A percentile compares a stretch with the other conserved stretches of the same genome.
phyloP scores from a whole-genome alignment of 495 filamentous ascomycete species.

The Neurospora intermedia region DNA sequence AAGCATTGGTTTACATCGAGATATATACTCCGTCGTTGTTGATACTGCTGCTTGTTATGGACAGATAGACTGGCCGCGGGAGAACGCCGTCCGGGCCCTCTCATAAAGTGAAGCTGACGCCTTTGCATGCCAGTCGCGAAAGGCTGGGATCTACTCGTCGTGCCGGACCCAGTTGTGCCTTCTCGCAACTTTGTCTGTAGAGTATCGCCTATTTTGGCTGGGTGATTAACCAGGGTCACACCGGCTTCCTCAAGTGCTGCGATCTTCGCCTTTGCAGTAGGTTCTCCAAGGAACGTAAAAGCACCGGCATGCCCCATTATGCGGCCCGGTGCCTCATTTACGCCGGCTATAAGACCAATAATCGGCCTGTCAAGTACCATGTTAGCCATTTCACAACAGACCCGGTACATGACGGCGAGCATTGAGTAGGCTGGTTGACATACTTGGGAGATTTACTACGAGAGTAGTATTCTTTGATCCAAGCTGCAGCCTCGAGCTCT shows the following conservation, averaged over 20 bases:
- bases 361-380: slow-evolving; percentile 49
- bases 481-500: slow-evolving; percentile 73
- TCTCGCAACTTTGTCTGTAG: slow-evolving; percentile 43
- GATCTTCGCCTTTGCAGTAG: slow-evolving; percentile 54
- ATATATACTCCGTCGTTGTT: slow-evolving; percentile 47
- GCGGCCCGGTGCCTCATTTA: slow-evolving; percentile 52
- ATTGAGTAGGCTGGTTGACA: slow-evolving; percentile 13
- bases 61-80: neutral
- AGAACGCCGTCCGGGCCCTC: neutral
- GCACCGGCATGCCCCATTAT: slow-evolving; percentile 89
- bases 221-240: slow-evolving; percentile 69
- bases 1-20: slow-evolving; percentile 48
- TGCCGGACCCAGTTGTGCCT: neutral
- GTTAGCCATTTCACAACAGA: neutral
- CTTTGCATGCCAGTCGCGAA: slow-evolving; percentile 5
- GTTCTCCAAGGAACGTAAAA: slow-evolving; percentile 58
- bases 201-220: slow-evolving; percentile 63
- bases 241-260: slow-evolving; percentile 58
- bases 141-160: slow-evolving; percentile 28
- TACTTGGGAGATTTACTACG: slow-evolving; percentile 57
- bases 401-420: neutral
- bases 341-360: slow-evolving; percentile 64
- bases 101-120: slow-evolving; percentile 11
- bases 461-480: slow-evolving; percentile 59
- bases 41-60: neutral